Evolutionary conservation across 1,284 basidiomycete species (phyloP).

Genomic region (Mycosarcoma maydis): DNA sequence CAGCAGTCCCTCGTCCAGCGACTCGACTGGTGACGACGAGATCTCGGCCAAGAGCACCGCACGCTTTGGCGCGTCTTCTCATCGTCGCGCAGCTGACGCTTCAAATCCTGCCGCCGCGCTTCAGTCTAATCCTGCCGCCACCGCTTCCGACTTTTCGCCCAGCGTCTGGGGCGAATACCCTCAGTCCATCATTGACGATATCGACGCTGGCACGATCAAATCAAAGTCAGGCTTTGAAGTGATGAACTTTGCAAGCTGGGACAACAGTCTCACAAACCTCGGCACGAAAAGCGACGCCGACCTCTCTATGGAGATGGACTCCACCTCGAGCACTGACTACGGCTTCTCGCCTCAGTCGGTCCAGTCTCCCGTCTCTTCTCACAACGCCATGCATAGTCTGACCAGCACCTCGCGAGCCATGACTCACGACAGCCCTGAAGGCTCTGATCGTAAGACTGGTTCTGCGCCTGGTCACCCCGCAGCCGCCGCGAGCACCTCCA

Average conservation of each 20-base stretch:
- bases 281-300: constrained; percentile 27
- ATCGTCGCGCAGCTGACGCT: constrained; percentile 10
- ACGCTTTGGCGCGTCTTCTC: constrained; percentile 8
- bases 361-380: constrained; percentile 44
- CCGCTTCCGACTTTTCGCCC: constrained; percentile 21
- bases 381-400: constrained; percentile 34
- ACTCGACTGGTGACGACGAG: constrained; percentile 45
- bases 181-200: constrained; percentile 13
- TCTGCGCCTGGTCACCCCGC: constrained; percentile 11
- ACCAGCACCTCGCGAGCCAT: constrained; percentile 25
- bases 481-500: constrained; percentile 16
- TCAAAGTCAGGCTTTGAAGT: constrained; percentile 18
- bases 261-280: constrained; percentile 28
- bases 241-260: constrained; percentile 44
- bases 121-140: not conserved
- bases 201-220: constrained; percentile 14
- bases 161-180: constrained; percentile 37
- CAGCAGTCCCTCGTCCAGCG: constrained; percentile 45
- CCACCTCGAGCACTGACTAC: constrained; percentile 41
- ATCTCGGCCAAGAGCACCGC: constrained; percentile 12
- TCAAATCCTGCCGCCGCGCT: constrained; percentile 1
- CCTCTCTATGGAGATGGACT: constrained; percentile 49
- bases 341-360: constrained; percentile 40
- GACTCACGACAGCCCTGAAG: constrained; percentile 37
- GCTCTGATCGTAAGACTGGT: constrained; percentile 44